Evolutionary conservation across 2,329 filamentous ascomycete genomes (phyloP).

Genomic region (Ophiosphaerella herpotricha): DNA sequence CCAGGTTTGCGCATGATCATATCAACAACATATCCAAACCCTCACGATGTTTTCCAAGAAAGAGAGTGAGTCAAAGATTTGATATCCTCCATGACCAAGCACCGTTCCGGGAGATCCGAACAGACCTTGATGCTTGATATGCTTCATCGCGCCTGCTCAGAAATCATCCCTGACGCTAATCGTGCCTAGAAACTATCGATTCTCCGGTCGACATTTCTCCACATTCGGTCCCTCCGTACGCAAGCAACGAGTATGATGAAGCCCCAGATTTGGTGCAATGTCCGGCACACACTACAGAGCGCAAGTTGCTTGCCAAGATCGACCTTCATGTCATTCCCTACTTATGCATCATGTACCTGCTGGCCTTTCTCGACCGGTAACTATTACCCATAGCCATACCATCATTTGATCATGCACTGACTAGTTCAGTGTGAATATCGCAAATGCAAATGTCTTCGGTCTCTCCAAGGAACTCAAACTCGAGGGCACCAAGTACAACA

Average conservation of each 20-base stretch:
- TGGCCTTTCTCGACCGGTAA: constrained; percentile 54
- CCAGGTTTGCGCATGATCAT: constrained; percentile 4
- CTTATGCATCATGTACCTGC: constrained; percentile 57
- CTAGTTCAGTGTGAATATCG: constrained; percentile 54
- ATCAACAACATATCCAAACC: constrained; percentile 9
- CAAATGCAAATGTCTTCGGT: constrained; percentile 58
- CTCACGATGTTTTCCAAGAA: constrained; percentile 38
- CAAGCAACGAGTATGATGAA: constrained; percentile 45
- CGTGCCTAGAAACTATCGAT: constrained; percentile 17
- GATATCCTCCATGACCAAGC: constrained; percentile 11
- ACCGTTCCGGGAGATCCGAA: not conserved
- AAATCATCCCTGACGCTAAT: constrained; percentile 11
- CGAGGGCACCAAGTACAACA: constrained; percentile 54
- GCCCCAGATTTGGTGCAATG: constrained; percentile 47
- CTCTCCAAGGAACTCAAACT: constrained; percentile 53
- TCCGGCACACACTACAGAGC: constrained; percentile 56
- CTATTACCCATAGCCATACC: not conserved
- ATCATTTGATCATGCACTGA: not conserved
- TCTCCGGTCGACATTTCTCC: constrained; percentile 21
- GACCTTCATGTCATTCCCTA: constrained; percentile 56
- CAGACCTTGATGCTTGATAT: not conserved
- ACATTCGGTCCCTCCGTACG: constrained; percentile 26
- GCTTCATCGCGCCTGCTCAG: not conserved
- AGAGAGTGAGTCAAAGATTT: constrained; percentile 33
- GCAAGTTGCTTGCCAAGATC: constrained; percentile 51